Conservation (phyloP, 2,329 filamentous ascomycete species). For the Xylaria hypoxylon region DNA sequence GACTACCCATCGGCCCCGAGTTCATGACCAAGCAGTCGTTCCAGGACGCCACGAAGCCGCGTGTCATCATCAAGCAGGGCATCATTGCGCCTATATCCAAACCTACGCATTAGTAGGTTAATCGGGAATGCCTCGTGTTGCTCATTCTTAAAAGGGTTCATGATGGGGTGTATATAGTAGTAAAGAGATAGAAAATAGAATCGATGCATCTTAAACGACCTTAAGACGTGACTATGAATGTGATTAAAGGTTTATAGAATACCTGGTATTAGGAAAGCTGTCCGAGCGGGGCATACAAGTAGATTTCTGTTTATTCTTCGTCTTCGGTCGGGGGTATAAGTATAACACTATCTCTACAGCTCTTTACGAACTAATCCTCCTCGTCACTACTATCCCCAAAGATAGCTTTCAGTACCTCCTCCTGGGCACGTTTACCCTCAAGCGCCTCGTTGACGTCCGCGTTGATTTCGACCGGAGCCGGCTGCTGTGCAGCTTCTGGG, state of each 20-base stretch:
- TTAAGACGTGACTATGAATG: too few relatives aligned
- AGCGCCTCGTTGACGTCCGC: slow-evolving; percentile 82
- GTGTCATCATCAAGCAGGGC: slow-evolving; percentile 90
- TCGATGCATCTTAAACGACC: neutral
- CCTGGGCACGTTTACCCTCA: slow-evolving; percentile 78
- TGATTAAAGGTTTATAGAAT: neutral
- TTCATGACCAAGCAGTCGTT: slow-evolving; percentile 97
- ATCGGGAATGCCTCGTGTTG: neutral
- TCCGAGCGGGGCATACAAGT: neutral
- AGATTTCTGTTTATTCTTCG: neutral
- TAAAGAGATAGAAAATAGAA: slow-evolving; percentile 5
- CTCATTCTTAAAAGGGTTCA: neutral
- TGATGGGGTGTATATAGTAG: slow-evolving; percentile 2
- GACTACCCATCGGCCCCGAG: slow-evolving; percentile 89
- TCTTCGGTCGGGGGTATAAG: slow-evolving; percentile 23
- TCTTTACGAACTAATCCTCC: slow-evolving; percentile 49
- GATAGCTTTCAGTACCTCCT: slow-evolving; percentile 89
- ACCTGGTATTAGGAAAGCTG: neutral
- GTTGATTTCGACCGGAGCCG: slow-evolving; percentile 64
- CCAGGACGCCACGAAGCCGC: slow-evolving; percentile 88
- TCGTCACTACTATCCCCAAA: slow-evolving; percentile 86
- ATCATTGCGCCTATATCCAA: slow-evolving; percentile 88
- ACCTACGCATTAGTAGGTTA: slow-evolving; percentile 60
- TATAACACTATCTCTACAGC: slow-evolving; percentile 12
- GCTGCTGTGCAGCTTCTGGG: neutral